Conservation (phyloP, 2,329 filamentous ascomycete species). For the Epichloe brachyelytri region DNA sequence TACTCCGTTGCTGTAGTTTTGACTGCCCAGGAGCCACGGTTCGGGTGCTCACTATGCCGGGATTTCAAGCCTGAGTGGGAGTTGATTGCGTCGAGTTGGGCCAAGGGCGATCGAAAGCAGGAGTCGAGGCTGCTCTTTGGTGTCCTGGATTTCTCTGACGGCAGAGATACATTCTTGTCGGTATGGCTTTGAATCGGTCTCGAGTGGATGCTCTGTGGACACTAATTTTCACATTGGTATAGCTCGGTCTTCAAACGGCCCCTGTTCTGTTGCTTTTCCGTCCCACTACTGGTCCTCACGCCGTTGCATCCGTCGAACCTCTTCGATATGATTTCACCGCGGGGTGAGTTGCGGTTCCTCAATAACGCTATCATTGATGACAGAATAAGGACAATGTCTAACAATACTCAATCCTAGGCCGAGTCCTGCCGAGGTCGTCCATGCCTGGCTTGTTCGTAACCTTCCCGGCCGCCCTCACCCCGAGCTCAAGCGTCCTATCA, state of each 20-base stretch:
- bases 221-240: slow-evolving; percentile 3
- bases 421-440: slow-evolving; percentile 63
- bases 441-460: slow-evolving; percentile 66
- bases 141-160: slow-evolving; percentile 78
- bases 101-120: slow-evolving; percentile 64
- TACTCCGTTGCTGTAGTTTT: slow-evolving; percentile 73
- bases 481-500: slow-evolving; percentile 67
- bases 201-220: background rate
- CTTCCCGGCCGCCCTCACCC: slow-evolving; percentile 70
- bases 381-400: background rate
- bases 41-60: slow-evolving; percentile 72
- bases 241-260: slow-evolving; percentile 90
- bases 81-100: slow-evolving; percentile 74
- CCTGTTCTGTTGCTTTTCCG: slow-evolving; percentile 81
- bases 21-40: slow-evolving; percentile 73
- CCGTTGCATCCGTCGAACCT: slow-evolving; percentile 55
- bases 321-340: slow-evolving; percentile 72
- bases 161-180: slow-evolving; percentile 73
- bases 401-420: slow-evolving; percentile 37
- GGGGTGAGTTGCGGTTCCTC: slow-evolving; percentile 42
- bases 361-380: too few relatives aligned
- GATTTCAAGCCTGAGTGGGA: slow-evolving; percentile 96
- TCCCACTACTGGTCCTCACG: slow-evolving; percentile 70
- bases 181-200: slow-evolving; percentile 35
- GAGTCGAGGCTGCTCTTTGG: slow-evolving; percentile 65